Evolutionary conservation across 768 basidiomycete species (phyloP), one percentile per base, ranked within the genome.

Genomic region (Butyriboletus loyo): DNA sequence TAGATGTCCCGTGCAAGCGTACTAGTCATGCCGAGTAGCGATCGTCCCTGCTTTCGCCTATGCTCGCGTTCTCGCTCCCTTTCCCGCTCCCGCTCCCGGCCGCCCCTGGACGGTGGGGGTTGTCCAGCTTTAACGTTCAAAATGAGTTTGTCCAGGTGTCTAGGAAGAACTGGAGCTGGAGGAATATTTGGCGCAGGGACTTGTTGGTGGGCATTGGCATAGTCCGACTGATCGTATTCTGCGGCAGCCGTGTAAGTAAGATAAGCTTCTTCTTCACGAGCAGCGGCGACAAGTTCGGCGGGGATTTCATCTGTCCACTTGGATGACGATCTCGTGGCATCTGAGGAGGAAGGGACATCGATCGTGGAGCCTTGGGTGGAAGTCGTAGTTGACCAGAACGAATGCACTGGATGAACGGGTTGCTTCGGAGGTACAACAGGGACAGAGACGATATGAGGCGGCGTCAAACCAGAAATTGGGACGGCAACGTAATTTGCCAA

Each of bases 121-220:
- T 59, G 68, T 34, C 58, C 70, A 30, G 43, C 69, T 60, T 60
- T 71, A 10, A 69, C 66, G 52, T 98, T 98, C 55, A 99, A 72
- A 52, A 98, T 97, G 44, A 97, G 85, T 63, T 93, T 94, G 64
- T 98, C 95, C 37, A 99, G 75, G 63, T 98, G 92, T 1, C 94
- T 75, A 0, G 97, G 97, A 39, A 98, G 77, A 2, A 79, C 75
- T 1, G 97, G 94, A 2, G 97, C 94, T 21, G 87, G 85, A 2
- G 94, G 94, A 54, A 95, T 87, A 58, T 84, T 83, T 17, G 92
- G 89, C 2, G 85, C 81, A 11, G 86, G 83, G 30, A 77, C 74
- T 25, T 63, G 61, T 21, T 53, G 59, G 49, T 67, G 66, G 31
- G 54, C 76, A 69, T 60, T 79, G 75, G 57, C 46, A 45, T 68